Evolutionary conservation across 805 yeast species (phyloP), one percentile per base, ranked within the genome.

Genomic region (Ogataea nakhonphanomensis): DNA sequence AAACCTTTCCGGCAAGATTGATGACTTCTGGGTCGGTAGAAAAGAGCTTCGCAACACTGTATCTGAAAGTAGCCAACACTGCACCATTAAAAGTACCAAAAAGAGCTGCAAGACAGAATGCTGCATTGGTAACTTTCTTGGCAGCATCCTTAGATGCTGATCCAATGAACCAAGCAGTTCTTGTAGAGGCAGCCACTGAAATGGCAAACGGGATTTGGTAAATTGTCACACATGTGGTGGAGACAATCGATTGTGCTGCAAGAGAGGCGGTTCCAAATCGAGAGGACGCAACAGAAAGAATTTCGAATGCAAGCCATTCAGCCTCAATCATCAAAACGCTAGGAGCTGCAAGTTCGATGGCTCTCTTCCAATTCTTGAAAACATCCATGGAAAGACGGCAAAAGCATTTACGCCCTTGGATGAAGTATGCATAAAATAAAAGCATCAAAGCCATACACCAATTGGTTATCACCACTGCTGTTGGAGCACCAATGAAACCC

Each of bases 11-110:
- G 7, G 83, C 78, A 8, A 73, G 53, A 3, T 54, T 53, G 22
- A 81, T 69, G 2, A 84, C 89, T 2, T 68, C 73, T 31, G 65
- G 66, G 49, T 84, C 89, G 22, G 65, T 61, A 0, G 89, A 81
- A 58, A 84, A 84, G 29, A 78, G 53, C n/a, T 55, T 42, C 1
- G 81, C 76, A 35, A 81, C 64, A 7, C 48, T 43, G 4, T 45
- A 35, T 46, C 75, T 69, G 44, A 70, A 75, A 15, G 65, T 50
- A 34, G 67, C 71, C 8, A 81, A 61, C 9, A 71, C 25, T 1
- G 65, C 30, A 53, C 74, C 76, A 55, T 80, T 78, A 35, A 73
- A 37, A 5, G 66, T 37, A 7, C 78, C 68, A 34, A 73, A 58
- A 9, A 43, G 35, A 2, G 53, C 25, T 2, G 71, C 70, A 23